Percentiles rank a stretch among this genome's conserved stretches.
These are phyloP conservation scores for Pseudocercospora macadamiae DNA, from an alignment of 2,329 filamentous ascomycete genomes.

Conservation along the genomic window DNA sequence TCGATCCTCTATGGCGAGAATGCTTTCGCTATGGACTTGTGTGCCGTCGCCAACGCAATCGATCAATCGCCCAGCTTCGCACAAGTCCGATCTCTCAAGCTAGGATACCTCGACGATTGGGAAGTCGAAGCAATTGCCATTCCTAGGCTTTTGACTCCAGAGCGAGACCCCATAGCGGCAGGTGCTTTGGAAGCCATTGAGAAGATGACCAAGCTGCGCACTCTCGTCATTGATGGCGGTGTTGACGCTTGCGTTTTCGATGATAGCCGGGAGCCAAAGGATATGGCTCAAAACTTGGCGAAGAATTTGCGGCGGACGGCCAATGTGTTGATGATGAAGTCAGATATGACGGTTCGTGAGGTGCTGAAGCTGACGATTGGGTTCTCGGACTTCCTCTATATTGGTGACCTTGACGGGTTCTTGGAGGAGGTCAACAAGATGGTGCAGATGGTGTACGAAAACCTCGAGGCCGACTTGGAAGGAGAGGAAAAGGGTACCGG, in stretches of 20 bases:
- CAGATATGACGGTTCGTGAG: background rate
- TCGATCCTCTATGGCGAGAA: no score
- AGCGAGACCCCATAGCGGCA: background rate
- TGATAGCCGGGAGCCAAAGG: no score
- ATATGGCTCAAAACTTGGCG: background rate
- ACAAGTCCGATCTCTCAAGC: background rate
- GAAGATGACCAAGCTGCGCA: background rate
- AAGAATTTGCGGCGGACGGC: background rate
- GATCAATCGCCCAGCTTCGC: background rate
- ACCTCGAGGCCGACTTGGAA: no score
- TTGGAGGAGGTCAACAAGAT: background rate
- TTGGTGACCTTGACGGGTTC: background rate
- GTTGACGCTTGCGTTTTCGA: no score
- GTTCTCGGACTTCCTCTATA: background rate
- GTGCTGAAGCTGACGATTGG: background rate
- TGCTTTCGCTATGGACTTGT: background rate
- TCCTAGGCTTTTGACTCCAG: background rate
- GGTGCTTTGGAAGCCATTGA: background rate
- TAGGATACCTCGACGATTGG: no score
- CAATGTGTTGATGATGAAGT: background rate
- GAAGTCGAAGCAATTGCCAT: background rate
- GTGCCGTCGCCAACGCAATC: background rate
- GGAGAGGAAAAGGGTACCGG: no score
- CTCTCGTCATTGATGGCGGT: background rate
- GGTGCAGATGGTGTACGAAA: no score